Conservation (phyloP, 805 yeast species). For the Wickerhamomyces rabaulensis region DNA sequence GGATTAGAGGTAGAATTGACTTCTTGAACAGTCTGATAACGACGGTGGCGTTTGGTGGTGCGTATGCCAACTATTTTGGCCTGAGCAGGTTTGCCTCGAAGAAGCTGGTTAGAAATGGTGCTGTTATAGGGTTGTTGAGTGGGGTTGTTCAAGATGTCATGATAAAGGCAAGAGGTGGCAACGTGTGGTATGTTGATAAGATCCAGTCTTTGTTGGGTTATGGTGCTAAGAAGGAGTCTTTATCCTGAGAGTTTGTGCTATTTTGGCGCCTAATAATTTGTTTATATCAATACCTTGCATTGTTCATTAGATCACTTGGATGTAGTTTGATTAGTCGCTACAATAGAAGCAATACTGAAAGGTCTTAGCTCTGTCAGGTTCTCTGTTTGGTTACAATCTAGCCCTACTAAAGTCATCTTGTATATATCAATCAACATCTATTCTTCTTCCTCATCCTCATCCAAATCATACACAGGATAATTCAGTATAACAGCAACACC, state of each 20-base stretch:
- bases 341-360: no score
- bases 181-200: conserved; percentile 50
- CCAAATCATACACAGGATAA: conserved; percentile 80
- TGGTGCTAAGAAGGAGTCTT: no score
- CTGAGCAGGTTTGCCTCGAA: conserved; percentile 38
- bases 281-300: no score
- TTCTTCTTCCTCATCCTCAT: conserved; percentile 48
- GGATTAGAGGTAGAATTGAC: conserved; percentile 47
- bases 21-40: conserved; percentile 59
- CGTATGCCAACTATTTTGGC: conserved; percentile 39
- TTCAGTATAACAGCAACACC: conserved; percentile 86
- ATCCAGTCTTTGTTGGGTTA: not conserved
- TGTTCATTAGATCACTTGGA: no score
- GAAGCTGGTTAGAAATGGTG: conserved; percentile 45
- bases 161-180: conserved; percentile 52
- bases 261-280: no score
- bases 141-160: conserved; percentile 68
- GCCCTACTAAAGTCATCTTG: no score
- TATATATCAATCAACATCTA: no score
- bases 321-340: no score
- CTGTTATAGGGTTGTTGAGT: conserved; percentile 49
- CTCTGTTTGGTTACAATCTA: no score
- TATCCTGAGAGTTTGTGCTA: no score
- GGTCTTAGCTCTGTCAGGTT: no score
- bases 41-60: conserved; percentile 45